Base-by-base conservation (phyloP, 179 eudicot genomes). In the Silene vulgaris region DNA sequence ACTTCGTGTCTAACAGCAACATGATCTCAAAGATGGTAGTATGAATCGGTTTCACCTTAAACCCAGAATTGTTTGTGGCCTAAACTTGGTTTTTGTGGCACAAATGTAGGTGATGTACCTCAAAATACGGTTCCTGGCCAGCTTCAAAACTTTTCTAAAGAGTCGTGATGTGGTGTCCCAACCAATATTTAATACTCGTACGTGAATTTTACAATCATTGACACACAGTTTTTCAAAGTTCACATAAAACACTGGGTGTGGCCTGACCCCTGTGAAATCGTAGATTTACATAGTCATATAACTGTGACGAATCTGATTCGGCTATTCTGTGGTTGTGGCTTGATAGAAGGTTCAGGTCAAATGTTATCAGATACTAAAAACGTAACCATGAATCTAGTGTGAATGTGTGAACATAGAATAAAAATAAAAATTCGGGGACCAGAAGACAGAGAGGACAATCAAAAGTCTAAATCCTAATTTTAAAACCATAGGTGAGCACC, bases 391-490 rank as follows among this genome's bases (percentile, higher is more conserved):
- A 26, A 20, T 21, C 30, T 69, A 69, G 13, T 17, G 23, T 68
- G 50, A 68, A 68, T 1, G 43, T 45, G 29, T 17, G n/a, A 45
- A 19, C 56, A 9, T 0, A 45, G 16, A 20, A 69, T 26, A 13
- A 0, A 21, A 37, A 71, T 12, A 16, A 35, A 5, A 50, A 71
- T 23, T 52, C 29, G 26, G 19, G 26, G 19, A 50, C 20, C 4
- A 1, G 19, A 26, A 71, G 12, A 26, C 23, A 26, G 60, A 50
- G 40, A 71, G 30, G 74, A 2, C 60, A 69, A 43, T 71, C 19
- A 50, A 13, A 32, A 71, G 60, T 50, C 54, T 35, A 70, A 20
- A 70, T 52, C 73, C 59, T 40, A 37, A 71, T 50, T 14, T 30
- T 35, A 37, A 67, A 17, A 26, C 16, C n/a, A 28, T 26, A 71